Evolutionary conservation across 1,139 yeast species (phyloP).

Genomic region (Sugiyamaella xylanicola): DNA sequence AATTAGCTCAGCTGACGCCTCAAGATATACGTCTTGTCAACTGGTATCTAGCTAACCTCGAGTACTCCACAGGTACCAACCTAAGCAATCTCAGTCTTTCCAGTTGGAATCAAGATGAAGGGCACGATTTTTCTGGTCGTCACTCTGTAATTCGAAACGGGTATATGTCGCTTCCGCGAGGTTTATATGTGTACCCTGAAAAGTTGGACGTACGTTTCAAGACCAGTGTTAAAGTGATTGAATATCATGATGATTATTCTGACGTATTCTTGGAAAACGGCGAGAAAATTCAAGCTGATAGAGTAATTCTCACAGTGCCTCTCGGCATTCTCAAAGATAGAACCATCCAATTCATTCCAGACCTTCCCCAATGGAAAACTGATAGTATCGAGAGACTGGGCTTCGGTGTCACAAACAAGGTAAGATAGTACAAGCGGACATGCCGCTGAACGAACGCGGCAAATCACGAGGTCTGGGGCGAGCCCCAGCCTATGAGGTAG

Average conservation of each 20-base stretch:
- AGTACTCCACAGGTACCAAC: constrained; percentile 44
- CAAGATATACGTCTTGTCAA: constrained; percentile 44
- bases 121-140: constrained; percentile 46
- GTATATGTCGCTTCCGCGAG: constrained; percentile 43
- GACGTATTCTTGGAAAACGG: constrained; percentile 46
- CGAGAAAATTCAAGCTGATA: constrained; percentile 45
- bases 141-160: constrained; percentile 46
- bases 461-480: no score
- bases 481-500: no score
- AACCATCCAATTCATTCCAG: constrained; percentile 47
- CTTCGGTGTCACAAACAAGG: constrained; percentile 47
- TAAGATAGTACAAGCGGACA: no score
- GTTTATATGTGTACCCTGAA: constrained; percentile 45
- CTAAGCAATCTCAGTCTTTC: constrained; percentile 44
- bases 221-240: constrained; percentile 45
- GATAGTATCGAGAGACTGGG: constrained; percentile 47
- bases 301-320: constrained; percentile 47
- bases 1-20: constrained; percentile 40
- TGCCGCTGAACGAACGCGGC: no score
- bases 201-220: constrained; percentile 47
- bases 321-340: constrained; percentile 47
- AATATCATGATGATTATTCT: constrained; percentile 40
- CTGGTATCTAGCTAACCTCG: constrained; percentile 49
- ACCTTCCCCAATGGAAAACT: constrained; percentile 47
- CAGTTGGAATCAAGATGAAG: constrained; percentile 49